These are phyloP conservation scores for Chaetomiaceae sp. DNA, from an alignment of 2,329 filamentous ascomycete genomes.

Conservation along the genomic window DNA sequence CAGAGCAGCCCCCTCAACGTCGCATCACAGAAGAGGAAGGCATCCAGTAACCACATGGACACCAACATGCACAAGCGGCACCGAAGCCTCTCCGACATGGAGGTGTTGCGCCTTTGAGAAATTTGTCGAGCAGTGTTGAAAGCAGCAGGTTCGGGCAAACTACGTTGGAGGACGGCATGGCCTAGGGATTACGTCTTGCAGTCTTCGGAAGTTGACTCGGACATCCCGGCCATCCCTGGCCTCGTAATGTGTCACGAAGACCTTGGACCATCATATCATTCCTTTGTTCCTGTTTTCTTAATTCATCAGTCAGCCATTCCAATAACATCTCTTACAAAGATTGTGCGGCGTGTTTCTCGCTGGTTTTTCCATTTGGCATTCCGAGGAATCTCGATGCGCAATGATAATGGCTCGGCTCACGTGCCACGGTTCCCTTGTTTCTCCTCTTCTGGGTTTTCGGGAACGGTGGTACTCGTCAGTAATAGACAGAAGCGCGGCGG, in stretches of 20 bases:
- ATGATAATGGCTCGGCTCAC: neutral
- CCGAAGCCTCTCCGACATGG: conserved; percentile 56
- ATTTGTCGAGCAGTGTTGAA: neutral
- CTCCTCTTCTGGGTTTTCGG: neutral
- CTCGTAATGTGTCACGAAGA: conserved; percentile 28
- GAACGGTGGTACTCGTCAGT: neutral
- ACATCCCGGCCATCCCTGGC: conserved; percentile 18
- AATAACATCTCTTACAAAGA: neutral
- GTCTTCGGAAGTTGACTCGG: conserved; percentile 13
- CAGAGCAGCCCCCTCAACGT: conserved; percentile 48
- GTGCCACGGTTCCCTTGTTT: neutral
- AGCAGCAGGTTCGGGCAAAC: conserved; percentile 28
- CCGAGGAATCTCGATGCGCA: neutral
- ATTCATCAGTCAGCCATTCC: neutral
- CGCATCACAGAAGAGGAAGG: conserved; percentile 52
- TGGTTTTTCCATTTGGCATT: neutral
- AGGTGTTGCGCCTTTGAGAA: conserved; percentile 42
- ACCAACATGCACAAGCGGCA: conserved; percentile 50
- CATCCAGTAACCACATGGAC: conserved; percentile 37
- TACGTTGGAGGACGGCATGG: conserved; percentile 47
- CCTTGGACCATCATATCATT: neutral
- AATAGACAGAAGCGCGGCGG: conserved; percentile 2
- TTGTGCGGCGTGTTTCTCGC: neutral
- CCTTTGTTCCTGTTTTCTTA: neutral
- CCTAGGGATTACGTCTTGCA: conserved; percentile 5